Conservation (phyloP, 768 basidiomycete species). For the Podaxis sp. region DNA sequence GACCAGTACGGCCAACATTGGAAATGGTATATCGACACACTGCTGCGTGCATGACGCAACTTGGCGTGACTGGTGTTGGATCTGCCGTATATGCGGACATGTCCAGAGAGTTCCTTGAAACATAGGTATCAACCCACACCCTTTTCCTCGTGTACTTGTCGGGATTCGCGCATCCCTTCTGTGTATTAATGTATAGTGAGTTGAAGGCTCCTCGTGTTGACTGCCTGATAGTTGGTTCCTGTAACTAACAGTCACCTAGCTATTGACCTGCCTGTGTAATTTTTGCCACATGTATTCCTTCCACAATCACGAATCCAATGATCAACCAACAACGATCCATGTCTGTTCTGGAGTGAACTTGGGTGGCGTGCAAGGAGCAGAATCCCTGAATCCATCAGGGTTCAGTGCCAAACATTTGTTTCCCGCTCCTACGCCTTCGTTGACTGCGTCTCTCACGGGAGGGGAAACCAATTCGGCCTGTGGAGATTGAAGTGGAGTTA, state of each 20-base stretch:
- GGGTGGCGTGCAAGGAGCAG: slow-evolving; percentile 23
- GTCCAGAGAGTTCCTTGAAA: slow-evolving; percentile 65
- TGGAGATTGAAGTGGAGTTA: slow-evolving; percentile 16
- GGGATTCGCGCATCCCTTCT: neutral
- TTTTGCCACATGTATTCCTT: neutral
- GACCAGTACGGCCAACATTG: slow-evolving; percentile 63
- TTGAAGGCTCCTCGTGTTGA: neutral
- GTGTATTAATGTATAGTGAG: neutral
- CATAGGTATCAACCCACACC: neutral
- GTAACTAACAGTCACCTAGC: neutral
- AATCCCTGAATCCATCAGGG: slow-evolving; percentile 21
- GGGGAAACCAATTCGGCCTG: slow-evolving; percentile 21
- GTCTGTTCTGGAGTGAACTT: slow-evolving; percentile 20
- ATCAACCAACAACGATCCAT: neutral
- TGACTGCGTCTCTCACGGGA: slow-evolving; percentile 17
- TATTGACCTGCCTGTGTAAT: neutral
- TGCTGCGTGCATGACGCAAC: slow-evolving; percentile 60
- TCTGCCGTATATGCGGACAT: slow-evolving; percentile 80
- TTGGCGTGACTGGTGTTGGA: slow-evolving; percentile 69
- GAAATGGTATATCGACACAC: slow-evolving; percentile 79
- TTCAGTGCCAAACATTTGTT: slow-evolving; percentile 22
- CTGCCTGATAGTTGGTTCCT: neutral
- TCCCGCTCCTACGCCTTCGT: slow-evolving; percentile 21
- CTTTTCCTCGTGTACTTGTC: neutral
- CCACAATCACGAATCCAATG: neutral